Evolutionary conservation across 2,329 filamentous ascomycete genomes (phyloP).

Genomic region (Colletotrichum lupini): DNA sequence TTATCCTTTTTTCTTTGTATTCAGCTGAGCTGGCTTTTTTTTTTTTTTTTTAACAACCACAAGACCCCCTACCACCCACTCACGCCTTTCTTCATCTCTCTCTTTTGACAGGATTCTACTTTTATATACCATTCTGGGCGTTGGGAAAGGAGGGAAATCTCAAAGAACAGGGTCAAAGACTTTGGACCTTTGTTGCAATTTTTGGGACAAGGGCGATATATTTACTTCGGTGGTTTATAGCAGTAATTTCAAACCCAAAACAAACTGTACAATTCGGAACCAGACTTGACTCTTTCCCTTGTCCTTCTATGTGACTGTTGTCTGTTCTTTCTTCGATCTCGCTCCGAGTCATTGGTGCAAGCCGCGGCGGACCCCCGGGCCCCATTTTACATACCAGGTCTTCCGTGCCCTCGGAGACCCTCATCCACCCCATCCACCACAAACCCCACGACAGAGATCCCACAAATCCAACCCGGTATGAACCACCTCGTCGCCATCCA

Average conservation of each 20-base stretch:
- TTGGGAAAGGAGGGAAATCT: slow-evolving; percentile 28
- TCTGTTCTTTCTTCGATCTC: neutral
- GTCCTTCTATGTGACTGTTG: neutral
- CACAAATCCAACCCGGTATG: neutral
- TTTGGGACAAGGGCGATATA: slow-evolving; percentile 9
- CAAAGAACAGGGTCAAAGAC: slow-evolving; percentile 21
- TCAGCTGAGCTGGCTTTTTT: slow-evolving; percentile 26
- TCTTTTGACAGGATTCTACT: slow-evolving; percentile 7
- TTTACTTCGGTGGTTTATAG: slow-evolving; percentile 1
- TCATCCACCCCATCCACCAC: neutral
- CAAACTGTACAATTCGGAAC: slow-evolving; percentile 12
- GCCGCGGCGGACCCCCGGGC: neutral
- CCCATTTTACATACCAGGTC: slow-evolving; percentile 13
- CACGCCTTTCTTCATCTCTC: neutral
- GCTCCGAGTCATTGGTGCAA: neutral
- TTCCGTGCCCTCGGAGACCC: slow-evolving; percentile 17
- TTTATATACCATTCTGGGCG: slow-evolving; percentile 37
- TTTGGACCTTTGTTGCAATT: neutral
- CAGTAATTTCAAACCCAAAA: slow-evolving; percentile 26
- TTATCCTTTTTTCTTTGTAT: slow-evolving; percentile 23
- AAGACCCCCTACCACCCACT: neutral
- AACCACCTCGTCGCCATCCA: neutral
- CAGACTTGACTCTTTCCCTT: neutral
- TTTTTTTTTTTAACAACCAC: neutral
- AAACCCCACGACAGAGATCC: neutral